Percentiles rank a stretch among this genome's conserved stretches.
Evolutionary conservation across 2,329 filamentous ascomycete species (phyloP).

Genomic region (Cladorrhinum sp.): DNA sequence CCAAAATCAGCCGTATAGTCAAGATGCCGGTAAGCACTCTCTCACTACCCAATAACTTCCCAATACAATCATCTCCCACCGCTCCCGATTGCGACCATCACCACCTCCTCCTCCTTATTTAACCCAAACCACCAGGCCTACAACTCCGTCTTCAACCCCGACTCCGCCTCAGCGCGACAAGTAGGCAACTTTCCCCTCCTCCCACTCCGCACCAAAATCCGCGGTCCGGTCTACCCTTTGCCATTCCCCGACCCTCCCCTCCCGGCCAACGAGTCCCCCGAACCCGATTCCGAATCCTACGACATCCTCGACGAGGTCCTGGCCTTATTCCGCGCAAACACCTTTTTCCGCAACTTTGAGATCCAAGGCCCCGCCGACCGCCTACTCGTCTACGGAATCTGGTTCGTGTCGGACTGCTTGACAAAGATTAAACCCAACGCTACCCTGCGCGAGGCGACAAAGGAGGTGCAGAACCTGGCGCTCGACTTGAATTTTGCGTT

Average conservation of each 20-base stretch:
- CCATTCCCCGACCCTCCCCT: slow-evolving; percentile 56
- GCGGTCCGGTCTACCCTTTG: slow-evolving; percentile 90
- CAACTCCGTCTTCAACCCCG: slow-evolving; percentile 93
- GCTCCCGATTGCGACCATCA: neutral
- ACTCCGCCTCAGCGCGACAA: slow-evolving; percentile 60
- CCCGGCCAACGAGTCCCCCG: slow-evolving; percentile 60
- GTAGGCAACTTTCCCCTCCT: slow-evolving; percentile 93
- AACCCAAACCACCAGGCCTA: slow-evolving; percentile 65
- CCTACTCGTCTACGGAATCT: slow-evolving; percentile 92
- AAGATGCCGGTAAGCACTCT: slow-evolving; percentile 26
- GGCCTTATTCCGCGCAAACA: slow-evolving; percentile 92
- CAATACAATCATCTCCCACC: neutral
- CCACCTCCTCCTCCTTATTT: neutral
- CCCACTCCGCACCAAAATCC: slow-evolving; percentile 88
- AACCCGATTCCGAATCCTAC: slow-evolving; percentile 88
- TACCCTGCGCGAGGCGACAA: slow-evolving; percentile 54
- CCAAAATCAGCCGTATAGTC: slow-evolving; percentile 1
- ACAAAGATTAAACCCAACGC: slow-evolving; percentile 78
- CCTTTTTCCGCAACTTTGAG: slow-evolving; percentile 99
- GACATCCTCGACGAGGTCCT: slow-evolving; percentile 95
- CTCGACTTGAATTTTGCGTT: slow-evolving; percentile 91
- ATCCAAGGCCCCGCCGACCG: slow-evolving; percentile 95
- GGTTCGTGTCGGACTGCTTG: slow-evolving; percentile 89
- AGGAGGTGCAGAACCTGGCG: slow-evolving; percentile 86
- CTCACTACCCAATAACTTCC: neutral